Base-by-base conservation (phyloP, 148 eudicot genomes). In the Silene conica region DNA sequence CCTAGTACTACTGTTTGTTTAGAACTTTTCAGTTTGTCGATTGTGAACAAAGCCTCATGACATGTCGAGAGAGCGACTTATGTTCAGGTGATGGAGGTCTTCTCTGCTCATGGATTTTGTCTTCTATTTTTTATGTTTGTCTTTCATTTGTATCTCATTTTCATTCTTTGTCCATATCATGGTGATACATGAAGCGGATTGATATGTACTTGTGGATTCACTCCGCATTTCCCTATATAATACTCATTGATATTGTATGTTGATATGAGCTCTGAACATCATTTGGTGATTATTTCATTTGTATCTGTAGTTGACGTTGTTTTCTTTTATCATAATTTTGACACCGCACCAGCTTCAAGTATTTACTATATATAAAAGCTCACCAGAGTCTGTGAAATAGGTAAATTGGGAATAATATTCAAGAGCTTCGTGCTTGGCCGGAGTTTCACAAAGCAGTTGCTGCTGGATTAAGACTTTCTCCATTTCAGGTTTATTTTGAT, bases 401-500 rank as follows among this genome's bases (percentile, higher is more conserved):
- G 96, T 95, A 68, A 95, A 95, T 81, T 80, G 97, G 68, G 68
- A n/a, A n/a, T n/a, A 95, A 92, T 82, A 83, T 95, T 63, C 97
- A 88, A 67, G 99, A 95, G 80, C 96, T 95, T 64, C 89, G 86
- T 68, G 83, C 89, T 73, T 95, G 99, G 99, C 96, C 99, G 56
- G 99, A 95, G 84, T 92, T 95, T 85, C 97, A 95, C 84, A 95
- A 95, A 85, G 97, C 99, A 75, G 99, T 95, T 76, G 97, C 99
- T 67, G 90, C 97, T 85, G 99, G 99, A 65, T 77, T 95, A 76
- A 87, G 90, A 69, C 86, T 92, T 21, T 86, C 93, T 55, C 90
- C 90, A 26, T 82, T 90, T 57, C 97, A 90, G 97, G 99, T 95
- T 73, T 73, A 52, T 71, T 63, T 23, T 69, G 45, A 63, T 68